A percentile compares a stretch with the other conserved stretches of the same genome.
phyloP scores from a whole-genome alignment of 768 basidiomycete species.

The Clitopilus hobsonii region DNA sequence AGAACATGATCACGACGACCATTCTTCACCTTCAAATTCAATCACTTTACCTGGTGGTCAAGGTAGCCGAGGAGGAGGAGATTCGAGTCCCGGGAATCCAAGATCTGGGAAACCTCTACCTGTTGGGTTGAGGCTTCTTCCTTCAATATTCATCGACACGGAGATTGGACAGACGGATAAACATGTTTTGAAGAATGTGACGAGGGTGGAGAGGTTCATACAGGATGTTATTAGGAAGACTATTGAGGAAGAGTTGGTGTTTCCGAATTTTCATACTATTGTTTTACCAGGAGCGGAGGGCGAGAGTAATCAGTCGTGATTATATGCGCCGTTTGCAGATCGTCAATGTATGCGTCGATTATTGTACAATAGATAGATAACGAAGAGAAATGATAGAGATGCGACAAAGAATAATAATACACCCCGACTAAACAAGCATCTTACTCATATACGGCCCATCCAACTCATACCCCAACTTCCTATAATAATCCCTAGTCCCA shows the following conservation, averaged over 20 bases:
- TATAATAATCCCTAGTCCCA: constrained; percentile 96
- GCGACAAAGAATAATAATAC: background rate
- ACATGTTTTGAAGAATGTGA: constrained; percentile 93
- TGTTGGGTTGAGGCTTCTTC: constrained; percentile 78
- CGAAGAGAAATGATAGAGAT: background rate
- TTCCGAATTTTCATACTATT: constrained; percentile 91
- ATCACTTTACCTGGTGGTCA: constrained; percentile 6
- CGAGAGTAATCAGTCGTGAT: constrained; percentile 24
- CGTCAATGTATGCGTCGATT: background rate
- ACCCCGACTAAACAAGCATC: constrained; percentile 33
- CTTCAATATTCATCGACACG: constrained; percentile 88
- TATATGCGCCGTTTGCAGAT: background rate
- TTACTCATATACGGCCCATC: constrained; percentile 99
- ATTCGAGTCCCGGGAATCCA: constrained; percentile 18
- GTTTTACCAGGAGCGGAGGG: constrained; percentile 27
- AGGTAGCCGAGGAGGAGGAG: too few species aligned
- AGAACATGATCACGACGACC: constrained; percentile 47
- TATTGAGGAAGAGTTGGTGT: constrained; percentile 92
- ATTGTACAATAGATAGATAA: background rate
- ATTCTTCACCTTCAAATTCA: constrained; percentile 22
- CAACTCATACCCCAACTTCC: constrained; percentile 87
- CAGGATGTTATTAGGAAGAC: constrained; percentile 94
- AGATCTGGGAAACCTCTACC: constrained; percentile 65
- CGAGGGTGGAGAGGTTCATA: constrained; percentile 91
- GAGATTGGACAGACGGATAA: constrained; percentile 96